Evolutionary conservation across 257 asterid species (phyloP), one percentile per base, ranked within the genome.

Genomic region (Solanum tarijense): DNA sequence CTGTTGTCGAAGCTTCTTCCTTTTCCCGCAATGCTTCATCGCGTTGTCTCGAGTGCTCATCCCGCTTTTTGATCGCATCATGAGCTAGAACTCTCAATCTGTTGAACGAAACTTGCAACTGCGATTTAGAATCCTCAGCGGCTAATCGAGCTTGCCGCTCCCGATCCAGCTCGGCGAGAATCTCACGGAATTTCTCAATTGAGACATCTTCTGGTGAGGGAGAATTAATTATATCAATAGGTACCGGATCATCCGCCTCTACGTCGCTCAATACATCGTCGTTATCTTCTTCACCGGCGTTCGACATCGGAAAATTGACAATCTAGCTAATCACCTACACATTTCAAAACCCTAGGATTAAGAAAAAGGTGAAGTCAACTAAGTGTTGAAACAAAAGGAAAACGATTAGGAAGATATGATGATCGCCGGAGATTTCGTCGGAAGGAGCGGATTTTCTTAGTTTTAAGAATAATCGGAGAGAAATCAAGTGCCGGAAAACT

Each of bases 191-290:
- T 89, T 93, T 96, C 29, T 94, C 99, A 20, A 83, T 87, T 43
- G 98, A 88, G 12, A 95, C 62, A 89, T 92, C 90, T 10, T 95
- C 95, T 66, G 97, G 90, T 5, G 89, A 13, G 76, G 90, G 86
- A 39, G 84, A 41, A 27, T 27, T 85, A 66, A 86, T 87, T n/a
- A 91, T 79, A 58, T 88, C 92, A 65, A 93, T 75, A n/a, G 93
- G 92, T 88, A 76, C 88, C 60, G 95, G 96, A 91, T 96, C 99
- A 73, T 96, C 99, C 27, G 90, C 98, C 92, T 97, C 99, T 3
- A 97, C 96, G 73, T 97, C 99, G 95, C 98, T 96, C 91, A 97
- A 87, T 9, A 95, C 95, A 86, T 94, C 94, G 75, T 93, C 98
- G 92, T 92, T 92, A 1, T 92, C 96, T 34, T 94, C 97, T 25